phyloP scores from a whole-genome alignment of 2,329 filamentous ascomycete genomes.

The Xylogone sp. region DNA sequence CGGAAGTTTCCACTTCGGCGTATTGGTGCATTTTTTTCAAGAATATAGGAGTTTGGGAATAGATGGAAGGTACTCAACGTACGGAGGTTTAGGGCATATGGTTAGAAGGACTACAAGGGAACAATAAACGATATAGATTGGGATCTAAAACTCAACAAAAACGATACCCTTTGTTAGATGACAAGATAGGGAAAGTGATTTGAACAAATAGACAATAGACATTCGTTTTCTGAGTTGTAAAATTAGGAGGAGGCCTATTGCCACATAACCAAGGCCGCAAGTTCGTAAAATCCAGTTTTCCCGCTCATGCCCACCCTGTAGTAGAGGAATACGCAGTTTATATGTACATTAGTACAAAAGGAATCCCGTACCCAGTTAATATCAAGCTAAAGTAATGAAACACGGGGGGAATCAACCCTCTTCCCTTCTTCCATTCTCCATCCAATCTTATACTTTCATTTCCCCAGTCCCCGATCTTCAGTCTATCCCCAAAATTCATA shows the following conservation, averaged over 20 bases:
- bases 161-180: background rate
- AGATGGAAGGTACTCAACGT: background rate
- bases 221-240: too few relatives aligned
- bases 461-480: background rate
- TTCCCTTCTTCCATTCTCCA: background rate
- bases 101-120: background rate
- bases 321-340: background rate
- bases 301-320: background rate
- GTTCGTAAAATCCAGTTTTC: background rate
- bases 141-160: background rate
- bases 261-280: background rate
- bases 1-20: conserved; percentile 6
- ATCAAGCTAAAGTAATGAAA: background rate
- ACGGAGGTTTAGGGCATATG: background rate
- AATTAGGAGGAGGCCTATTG: background rate
- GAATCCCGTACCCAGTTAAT: background rate
- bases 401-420: background rate
- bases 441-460: background rate
- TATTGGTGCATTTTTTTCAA: background rate
- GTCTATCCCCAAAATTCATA: too few relatives aligned
- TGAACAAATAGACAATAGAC: background rate
- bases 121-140: background rate
- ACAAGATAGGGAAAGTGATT: background rate
- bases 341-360: background rate
- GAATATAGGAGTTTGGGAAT: background rate